A percentile compares a stretch with the other conserved stretches of the same genome.
Conservation (phyloP, 805 yeast species). For the Ogataea thermomethanolica region DNA sequence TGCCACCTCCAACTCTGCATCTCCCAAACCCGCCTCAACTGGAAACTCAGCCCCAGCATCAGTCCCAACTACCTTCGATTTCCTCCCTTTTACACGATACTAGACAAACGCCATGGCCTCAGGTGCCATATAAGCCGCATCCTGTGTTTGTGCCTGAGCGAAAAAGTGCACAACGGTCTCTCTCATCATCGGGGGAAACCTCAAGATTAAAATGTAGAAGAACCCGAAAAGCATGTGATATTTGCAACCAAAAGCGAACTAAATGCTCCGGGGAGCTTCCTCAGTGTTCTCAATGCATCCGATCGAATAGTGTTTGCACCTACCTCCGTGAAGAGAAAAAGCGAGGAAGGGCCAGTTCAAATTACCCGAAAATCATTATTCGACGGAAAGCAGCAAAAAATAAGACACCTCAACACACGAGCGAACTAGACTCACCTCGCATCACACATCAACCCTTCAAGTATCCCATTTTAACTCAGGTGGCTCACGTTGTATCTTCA, state of each 20-base stretch:
- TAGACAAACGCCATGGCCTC: neutral
- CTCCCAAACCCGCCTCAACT: neutral
- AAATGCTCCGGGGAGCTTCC: constrained; percentile 47
- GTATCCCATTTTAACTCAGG: constrained; percentile 11
- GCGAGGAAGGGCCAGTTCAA: constrained; percentile 45
- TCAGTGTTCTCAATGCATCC: constrained; percentile 39
- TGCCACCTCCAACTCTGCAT: constrained; percentile 2
- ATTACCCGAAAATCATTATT: constrained; percentile 35
- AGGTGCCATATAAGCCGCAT: constrained; percentile 4
- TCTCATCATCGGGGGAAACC: neutral
- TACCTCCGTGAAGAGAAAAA: constrained; percentile 42
- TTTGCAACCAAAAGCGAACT: constrained; percentile 44
- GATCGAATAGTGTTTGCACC: constrained; percentile 34
- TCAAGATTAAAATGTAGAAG: constrained; percentile 16
- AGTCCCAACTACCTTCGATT: constrained; percentile 8
- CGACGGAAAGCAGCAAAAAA: constrained; percentile 26
- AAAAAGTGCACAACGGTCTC: neutral
- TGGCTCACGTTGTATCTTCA: constrained; percentile 4
- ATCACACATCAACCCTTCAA: constrained; percentile 1
- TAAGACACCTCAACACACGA: constrained; percentile 6
- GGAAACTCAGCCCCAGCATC: neutral
- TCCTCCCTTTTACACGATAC: constrained; percentile 8
- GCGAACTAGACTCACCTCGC: neutral
- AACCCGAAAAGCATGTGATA: constrained; percentile 43
- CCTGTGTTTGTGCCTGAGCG: constrained; percentile 5